phyloP scores from a whole-genome alignment of 176 grass and related monocot species.

The Musa acuminata region DNA sequence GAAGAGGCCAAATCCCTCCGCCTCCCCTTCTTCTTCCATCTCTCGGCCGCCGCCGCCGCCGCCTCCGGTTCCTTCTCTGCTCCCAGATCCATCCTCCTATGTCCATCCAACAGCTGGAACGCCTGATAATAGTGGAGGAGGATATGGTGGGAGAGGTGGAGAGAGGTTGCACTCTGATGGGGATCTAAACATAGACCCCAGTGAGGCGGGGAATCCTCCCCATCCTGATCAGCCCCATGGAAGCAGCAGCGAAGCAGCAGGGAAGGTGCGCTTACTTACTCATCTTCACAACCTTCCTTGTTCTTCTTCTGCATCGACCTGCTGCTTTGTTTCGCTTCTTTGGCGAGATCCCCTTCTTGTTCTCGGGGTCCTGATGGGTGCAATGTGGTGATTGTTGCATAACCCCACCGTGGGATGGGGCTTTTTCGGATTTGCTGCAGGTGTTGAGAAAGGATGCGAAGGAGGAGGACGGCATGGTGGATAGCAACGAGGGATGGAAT shows the following conservation, averaged over 20 bases:
- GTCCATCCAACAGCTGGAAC: not conserved
- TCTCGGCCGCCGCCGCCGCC: not conserved
- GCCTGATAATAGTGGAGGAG: not conserved
- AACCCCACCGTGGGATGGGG: not conserved
- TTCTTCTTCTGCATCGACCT: not conserved
- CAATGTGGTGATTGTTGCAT: conserved; percentile 1
- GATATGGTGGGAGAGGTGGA: not conserved
- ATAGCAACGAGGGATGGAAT: conserved; percentile 9
- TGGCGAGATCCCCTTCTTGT: conserved; percentile 13
- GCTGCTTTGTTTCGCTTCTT: not conserved
- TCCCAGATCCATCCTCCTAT: not conserved
- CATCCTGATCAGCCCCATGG: not conserved
- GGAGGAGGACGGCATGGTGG: conserved; percentile 9
- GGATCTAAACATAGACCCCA: conserved; percentile 1
- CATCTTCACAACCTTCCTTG: not conserved
- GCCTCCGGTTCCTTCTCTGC: not conserved
- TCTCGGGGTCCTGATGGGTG: not conserved
- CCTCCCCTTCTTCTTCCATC: conserved; percentile 3
- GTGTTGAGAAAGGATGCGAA: conserved; percentile 2
- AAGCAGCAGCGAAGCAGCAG: not conserved
- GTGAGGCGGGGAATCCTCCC: not conserved
- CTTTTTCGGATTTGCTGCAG: conserved; percentile 6
- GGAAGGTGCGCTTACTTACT: not conserved
- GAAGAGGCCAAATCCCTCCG: conserved; percentile 11
- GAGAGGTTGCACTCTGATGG: conserved; percentile 9